Base-by-base conservation (phyloP, 2,329 filamentous ascomycete species). In the Fusarium floridanum region DNA sequence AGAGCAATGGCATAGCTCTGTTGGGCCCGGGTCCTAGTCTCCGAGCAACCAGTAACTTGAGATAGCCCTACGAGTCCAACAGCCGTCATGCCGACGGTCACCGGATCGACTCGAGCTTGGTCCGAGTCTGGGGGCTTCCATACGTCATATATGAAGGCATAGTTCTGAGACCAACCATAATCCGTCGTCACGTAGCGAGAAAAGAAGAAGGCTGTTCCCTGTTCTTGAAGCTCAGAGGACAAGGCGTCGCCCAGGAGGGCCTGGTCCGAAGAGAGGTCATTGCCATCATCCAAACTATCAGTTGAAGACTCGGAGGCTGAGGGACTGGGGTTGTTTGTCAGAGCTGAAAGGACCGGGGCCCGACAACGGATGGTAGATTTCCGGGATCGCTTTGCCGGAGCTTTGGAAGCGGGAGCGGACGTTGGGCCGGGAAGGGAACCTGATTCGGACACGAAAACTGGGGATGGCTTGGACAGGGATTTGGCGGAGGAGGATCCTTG, bases 31-130 rank as follows among this genome's bases (percentile, higher is more conserved):
- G 83, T 83, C 79, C 88, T 84, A 6, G 87, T 82, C 20, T 85
- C 81, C 6, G 80, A 77, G 20, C 82, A 84, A 55, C 80, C 80
- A 1, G 83, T 85, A 57, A 87, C 80, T 74, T 88, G 85, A 11
- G 88, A 86, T 57, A 88, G 82, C 9, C 87, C 87, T 36, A 87
- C 85, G 8, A 90, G 81, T 16, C 88, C 88, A 8, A 90, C 88
- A 6, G 88, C 88, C 14, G 85, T 86, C 82, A 90, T 88, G 73
- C 87, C 87, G 20, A 87, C 84, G 27, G 88, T 83, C 24, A 88
- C 85, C 12, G 85, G 82, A 73, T 89, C 88, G 14, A 83, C 78
- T 32, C 80, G 77, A 6, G 81, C 79, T 4, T 81, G 73, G 11
- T 72, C 70, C 6, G 80, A 77, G n/a, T 78, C 78, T 8, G 81